Evolutionary conservation across 73 alveolate genomes (phyloP).

Genomic region (Tetrahymena thermophila): DNA sequence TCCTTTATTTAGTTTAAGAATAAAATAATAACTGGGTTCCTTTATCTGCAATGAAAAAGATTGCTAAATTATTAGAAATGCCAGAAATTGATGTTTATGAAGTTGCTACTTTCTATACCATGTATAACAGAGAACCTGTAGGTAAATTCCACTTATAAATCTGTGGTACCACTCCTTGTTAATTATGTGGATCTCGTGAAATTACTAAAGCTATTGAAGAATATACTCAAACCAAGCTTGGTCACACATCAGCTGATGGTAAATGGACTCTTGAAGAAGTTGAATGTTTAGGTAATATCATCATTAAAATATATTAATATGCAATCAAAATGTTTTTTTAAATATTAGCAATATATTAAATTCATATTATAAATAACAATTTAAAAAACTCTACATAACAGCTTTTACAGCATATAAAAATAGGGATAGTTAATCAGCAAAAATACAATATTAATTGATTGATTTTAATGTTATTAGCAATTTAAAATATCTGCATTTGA

Average conservation of each 20-base stretch:
- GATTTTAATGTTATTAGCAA: too few species aligned
- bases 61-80: slow-evolving; percentile 75
- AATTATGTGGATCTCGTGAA: slow-evolving; percentile 78
- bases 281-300: slow-evolving; percentile 62
- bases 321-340: background rate
- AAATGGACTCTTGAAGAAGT: slow-evolving; percentile 77
- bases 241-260: slow-evolving; percentile 72
- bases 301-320: background rate
- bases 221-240: slow-evolving; percentile 45
- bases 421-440: background rate
- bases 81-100: slow-evolving; percentile 80
- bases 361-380: too few species aligned
- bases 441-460: background rate
- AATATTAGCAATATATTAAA: too few species aligned
- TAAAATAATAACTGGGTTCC: slow-evolving; percentile 71
- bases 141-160: slow-evolving; percentile 85
- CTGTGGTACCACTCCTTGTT: slow-evolving; percentile 88
- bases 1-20: slow-evolving; percentile 66
- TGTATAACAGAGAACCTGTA: slow-evolving; percentile 80
- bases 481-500: too few species aligned
- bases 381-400: background rate
- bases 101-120: slow-evolving; percentile 81
- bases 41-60: slow-evolving; percentile 82
- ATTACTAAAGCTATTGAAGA: slow-evolving; percentile 65
- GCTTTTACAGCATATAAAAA: background rate